phyloP scores from a whole-genome alignment of 2,329 filamentous ascomycete genomes.

The Monosporascus sp. region DNA sequence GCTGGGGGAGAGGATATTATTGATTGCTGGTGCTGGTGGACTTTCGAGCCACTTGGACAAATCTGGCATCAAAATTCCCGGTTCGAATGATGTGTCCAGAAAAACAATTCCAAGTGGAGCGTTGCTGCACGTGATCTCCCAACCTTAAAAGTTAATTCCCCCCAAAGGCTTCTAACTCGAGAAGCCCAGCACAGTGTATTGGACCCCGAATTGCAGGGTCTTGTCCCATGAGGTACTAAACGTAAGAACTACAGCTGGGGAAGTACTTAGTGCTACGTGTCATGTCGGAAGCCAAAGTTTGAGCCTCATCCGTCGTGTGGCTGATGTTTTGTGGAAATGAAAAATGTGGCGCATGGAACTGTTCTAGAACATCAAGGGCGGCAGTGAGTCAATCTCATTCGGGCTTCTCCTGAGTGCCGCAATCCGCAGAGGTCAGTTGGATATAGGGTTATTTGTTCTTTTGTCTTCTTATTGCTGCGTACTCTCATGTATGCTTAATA shows the following conservation, averaged over 20 bases:
- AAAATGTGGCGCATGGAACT: neutral
- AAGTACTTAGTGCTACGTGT: too few species aligned
- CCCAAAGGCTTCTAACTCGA: too few species aligned
- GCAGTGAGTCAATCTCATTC: neutral
- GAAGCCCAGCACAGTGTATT: too few species aligned
- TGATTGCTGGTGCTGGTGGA: slow-evolving; percentile 1
- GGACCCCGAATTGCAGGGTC: neutral
- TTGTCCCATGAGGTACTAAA: neutral
- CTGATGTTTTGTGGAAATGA: neutral
- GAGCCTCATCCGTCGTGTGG: neutral
- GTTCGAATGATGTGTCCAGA: slow-evolving; percentile 29
- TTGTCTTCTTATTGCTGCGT: neutral
- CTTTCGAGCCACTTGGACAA: slow-evolving; percentile 12
- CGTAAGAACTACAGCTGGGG: too few species aligned
- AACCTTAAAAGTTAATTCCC: neutral
- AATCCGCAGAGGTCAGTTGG: too few species aligned
- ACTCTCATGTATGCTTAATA: neutral
- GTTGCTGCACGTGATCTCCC: neutral
- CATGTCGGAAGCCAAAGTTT: neutral
- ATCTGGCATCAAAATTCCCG: slow-evolving; percentile 27
- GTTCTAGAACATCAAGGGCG: too few species aligned
- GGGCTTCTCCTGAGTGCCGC: neutral
- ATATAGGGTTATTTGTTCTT: too few species aligned
- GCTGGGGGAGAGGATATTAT: too few species aligned
- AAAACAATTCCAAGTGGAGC: slow-evolving; percentile 20